Conservation (phyloP, 2,329 filamentous ascomycete genomes). For the Alternaria sp. region DNA sequence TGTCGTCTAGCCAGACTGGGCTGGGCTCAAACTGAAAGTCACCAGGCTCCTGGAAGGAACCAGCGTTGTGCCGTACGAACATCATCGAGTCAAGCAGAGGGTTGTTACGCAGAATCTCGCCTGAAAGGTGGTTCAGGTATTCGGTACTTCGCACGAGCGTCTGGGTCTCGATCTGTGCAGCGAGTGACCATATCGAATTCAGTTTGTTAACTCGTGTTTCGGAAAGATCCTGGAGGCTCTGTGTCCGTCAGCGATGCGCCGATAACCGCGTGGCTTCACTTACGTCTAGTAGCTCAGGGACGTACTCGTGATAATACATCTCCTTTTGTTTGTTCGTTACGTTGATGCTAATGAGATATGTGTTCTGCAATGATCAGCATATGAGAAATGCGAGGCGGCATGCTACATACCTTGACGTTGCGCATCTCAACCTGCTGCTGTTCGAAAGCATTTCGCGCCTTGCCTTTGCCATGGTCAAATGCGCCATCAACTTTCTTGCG, state of each 20-base stretch:
- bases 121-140: conserved; percentile 74
- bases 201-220: conserved; percentile 86
- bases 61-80: conserved; percentile 93
- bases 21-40: conserved; percentile 92
- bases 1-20: conserved; percentile 96
- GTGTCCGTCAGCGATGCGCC: conserved; percentile 18
- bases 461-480: conserved; percentile 85
- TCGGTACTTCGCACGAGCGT: conserved; percentile 77
- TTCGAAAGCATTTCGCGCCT: conserved; percentile 89
- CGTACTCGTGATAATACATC: conserved; percentile 95
- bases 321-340: conserved; percentile 98
- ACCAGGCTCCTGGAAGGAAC: conserved; percentile 80
- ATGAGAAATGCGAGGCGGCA: not conserved
- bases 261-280: conserved; percentile 17
- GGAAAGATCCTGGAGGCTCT: conserved; percentile 85
- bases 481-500: conserved; percentile 94
- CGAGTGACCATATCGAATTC: conserved; percentile 85
- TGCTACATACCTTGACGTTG: conserved; percentile 73
- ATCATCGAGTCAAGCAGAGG: conserved; percentile 95
- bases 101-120: conserved; percentile 86
- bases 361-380: conserved; percentile 67
- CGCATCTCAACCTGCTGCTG: conserved; percentile 95
- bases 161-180: conserved; percentile 79
- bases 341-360: conserved; percentile 95
- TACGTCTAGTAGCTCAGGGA: conserved; percentile 92